Base-by-base conservation (phyloP, 805 yeast genomes). In the Kodamaea hsintzibuensis region DNA sequence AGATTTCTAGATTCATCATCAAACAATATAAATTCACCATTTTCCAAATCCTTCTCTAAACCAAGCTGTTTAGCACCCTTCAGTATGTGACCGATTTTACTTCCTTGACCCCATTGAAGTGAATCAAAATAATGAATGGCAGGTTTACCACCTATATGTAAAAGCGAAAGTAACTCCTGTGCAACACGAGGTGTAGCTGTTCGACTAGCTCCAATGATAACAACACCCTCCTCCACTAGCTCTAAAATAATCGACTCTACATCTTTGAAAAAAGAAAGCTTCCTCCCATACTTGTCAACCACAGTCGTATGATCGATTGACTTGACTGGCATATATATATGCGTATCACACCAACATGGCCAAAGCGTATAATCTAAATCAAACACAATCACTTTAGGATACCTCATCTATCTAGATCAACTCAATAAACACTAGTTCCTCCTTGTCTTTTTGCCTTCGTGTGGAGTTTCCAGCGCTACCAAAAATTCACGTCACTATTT, bases 331-430 rank as follows among this genome's bases (percentile, higher is more conserved):
- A 82, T 71, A 2, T 74, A 66, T 17, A 88, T 76, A 62, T 88
- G 92, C 0, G 90, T 86, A 61, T 88, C 92, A 67, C 92, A 87
- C 92, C 92, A 88, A 57, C 86, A 83, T 50, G 88, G 92, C 95
- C 95, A 88, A 35, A 88, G 68, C 0, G 95, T 88, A 62, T 84
- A 88, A 65, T 88, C 95, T 43, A 88, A 70, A 59, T 88, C 95
- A 64, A 88, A 86, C 0, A 88, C 91, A 9, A 86, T 84, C 1
- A 82, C 84, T 8, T 55, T 55, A 2, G 76, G 76, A 51, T 70
- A 71, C 16, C 53, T 54, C 46, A 42, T 42, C 35, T 30, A 30
- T 30, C 35, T 27, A n/a, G n/a, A n/a, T n/a, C n/a, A n/a, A n/a
- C n/a, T n/a, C n/a, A n/a, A n/a, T n/a, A n/a, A n/a, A n/a, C n/a